A percentile compares a stretch with the other conserved stretches of the same genome.
phyloP scores from a whole-genome alignment of 2,329 filamentous ascomycete genomes.

The Fonsecaea erecta region DNA sequence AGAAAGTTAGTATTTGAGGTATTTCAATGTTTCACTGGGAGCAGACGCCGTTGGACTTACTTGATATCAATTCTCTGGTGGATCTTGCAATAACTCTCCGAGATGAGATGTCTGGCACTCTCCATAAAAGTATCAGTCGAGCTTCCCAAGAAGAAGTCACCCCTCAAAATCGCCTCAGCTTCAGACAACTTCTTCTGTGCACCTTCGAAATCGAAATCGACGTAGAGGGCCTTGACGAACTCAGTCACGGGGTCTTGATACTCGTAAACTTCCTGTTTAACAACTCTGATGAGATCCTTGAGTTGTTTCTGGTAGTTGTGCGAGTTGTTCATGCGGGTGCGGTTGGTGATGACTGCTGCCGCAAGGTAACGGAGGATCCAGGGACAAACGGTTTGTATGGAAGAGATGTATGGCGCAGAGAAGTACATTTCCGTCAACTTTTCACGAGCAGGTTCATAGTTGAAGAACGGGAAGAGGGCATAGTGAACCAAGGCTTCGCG shows the following conservation, averaged over 20 bases:
- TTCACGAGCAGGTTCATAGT: slow-evolving; percentile 90
- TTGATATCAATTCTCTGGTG: slow-evolving; percentile 98
- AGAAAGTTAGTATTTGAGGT: slow-evolving; percentile 20
- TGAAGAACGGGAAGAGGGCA: slow-evolving; percentile 98
- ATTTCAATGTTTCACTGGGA: background rate
- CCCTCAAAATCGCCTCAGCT: slow-evolving; percentile 87
- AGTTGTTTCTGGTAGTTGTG: slow-evolving; percentile 95
- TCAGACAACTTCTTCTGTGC: slow-evolving; percentile 84
- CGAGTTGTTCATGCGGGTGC: slow-evolving; percentile 78
- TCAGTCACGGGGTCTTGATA: slow-evolving; percentile 95
- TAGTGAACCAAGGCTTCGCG: slow-evolving; percentile 98
- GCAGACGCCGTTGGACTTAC: slow-evolving; percentile 49
- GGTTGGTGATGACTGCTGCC: slow-evolving; percentile 92
- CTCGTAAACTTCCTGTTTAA: slow-evolving; percentile 96
- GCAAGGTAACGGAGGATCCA: slow-evolving; percentile 96
- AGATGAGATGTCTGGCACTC: slow-evolving; percentile 92
- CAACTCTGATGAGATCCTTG: slow-evolving; percentile 94
- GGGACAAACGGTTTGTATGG: slow-evolving; percentile 95
- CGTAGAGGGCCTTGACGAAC: slow-evolving; percentile 93
- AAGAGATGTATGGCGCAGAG: slow-evolving; percentile 97
- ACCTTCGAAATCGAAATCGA: slow-evolving; percentile 97
- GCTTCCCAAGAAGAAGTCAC: slow-evolving; percentile 92
- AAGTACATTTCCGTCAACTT: slow-evolving; percentile 95
- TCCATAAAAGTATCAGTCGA: slow-evolving; percentile 90
- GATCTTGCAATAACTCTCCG: slow-evolving; percentile 99